phyloP scores from a whole-genome alignment of 192 early-diverging fungal genomes.

The Coemansia aciculifera region DNA sequence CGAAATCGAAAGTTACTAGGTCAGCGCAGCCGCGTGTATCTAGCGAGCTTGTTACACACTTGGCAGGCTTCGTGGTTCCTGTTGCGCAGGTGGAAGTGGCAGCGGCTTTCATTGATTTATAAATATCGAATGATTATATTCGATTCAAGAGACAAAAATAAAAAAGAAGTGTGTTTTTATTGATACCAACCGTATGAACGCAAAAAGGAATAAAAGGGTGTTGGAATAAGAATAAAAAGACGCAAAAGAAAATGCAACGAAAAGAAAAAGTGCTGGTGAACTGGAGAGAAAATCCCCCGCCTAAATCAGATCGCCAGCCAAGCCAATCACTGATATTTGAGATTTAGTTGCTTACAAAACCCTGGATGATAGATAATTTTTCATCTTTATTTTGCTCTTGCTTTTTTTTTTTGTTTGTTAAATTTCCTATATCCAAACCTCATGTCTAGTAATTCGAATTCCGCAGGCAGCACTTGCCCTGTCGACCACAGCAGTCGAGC shows the following conservation, averaged over 20 bases:
- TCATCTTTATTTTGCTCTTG: background rate
- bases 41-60: slow-evolving; percentile 12
- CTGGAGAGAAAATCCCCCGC: background rate
- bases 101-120: background rate
- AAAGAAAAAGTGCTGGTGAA: background rate
- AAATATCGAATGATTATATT: background rate
- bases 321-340: background rate
- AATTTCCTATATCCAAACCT: background rate
- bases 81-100: background rate
- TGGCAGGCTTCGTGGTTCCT: background rate
- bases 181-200: no score
- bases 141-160: background rate
- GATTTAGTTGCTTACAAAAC: background rate
- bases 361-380: background rate
- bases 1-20: slow-evolving; percentile 35
- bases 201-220: background rate
- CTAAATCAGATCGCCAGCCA: background rate
- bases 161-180: background rate
- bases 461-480: slow-evolving; percentile 13
- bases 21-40: slow-evolving; percentile 31
- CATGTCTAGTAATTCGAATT: slow-evolving; percentile 13
- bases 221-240: background rate
- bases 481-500: slow-evolving; percentile 13
- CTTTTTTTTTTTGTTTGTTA: background rate
- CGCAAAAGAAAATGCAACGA: background rate